Evolutionary conservation across 2,329 filamentous ascomycete genomes (phyloP), one percentile per base, ranked within the genome.

Genomic region (Trichoderma guizhouense): DNA sequence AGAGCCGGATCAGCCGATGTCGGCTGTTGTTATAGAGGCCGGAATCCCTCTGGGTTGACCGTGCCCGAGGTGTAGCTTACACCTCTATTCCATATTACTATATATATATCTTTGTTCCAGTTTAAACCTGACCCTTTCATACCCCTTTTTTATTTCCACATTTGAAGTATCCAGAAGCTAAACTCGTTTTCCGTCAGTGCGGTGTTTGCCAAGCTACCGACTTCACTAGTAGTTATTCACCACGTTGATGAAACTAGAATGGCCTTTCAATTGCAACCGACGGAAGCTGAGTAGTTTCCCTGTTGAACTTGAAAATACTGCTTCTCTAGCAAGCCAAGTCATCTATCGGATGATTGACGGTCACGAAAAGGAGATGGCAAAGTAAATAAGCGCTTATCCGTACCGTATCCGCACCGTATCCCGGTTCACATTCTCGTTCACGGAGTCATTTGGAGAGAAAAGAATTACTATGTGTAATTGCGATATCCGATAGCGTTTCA

Each of bases 341-440:
- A 64, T 57, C 30, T 18, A 57, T 39, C 21, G 15, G 51, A 18
- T 28, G 21, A 21, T 21, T 67, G 7, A 36, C n/a, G 24, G 3
- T 6, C 30, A 39, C 18, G 15, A 36, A 9, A 28, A 66, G 3
- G 21, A 26, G 21, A 12, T 1, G 18, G 3, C 11, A 1, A n/a
- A 18, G 39, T 11, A n/a, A 34, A 53, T 47, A 51, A 32, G 18
- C n/a, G 43, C 12, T 32, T 58, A 39, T 58, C 53, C 53, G 26
- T 32, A 68, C 65, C 65, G 53, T 68, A 43, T 68, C 65, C 65
- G 26, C 26, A 47, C 65, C 34, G 36, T 68, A 60, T 68, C 65
- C 65, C 26, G 7, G 14, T 8, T 28, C 21, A 1, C 14, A 21
- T 8, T 21, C n/a, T 9, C 18, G 7, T 18, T 3, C 6, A 34